Conservation (phyloP, 768 basidiomycete species). For the Hygrophorus russula region DNA sequence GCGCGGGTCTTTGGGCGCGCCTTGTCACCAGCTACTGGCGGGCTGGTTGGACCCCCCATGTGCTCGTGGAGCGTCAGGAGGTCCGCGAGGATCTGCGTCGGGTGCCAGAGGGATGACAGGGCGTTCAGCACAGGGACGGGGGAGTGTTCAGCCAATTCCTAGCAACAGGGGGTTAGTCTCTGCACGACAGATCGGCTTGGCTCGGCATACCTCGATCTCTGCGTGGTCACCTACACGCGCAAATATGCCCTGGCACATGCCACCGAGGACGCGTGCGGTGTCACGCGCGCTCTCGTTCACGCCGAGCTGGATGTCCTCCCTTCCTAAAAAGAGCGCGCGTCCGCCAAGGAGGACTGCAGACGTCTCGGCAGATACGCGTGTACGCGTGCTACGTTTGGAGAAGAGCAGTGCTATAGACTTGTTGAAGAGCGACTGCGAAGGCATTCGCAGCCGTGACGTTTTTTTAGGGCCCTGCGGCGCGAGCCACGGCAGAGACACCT, state of each 20-base stretch:
- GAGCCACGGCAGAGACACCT: constrained; percentile 55
- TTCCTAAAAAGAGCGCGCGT: constrained; percentile 80
- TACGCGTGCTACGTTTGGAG: constrained; percentile 88
- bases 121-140: constrained; percentile 95
- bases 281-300: constrained; percentile 87
- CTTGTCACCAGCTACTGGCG: constrained; percentile 8
- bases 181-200: constrained; percentile 1
- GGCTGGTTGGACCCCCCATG: constrained; percentile 16
- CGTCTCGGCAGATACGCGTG: constrained; percentile 82
- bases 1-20: constrained; percentile 4
- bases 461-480: constrained; percentile 34
- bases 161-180: not conserved
- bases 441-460: constrained; percentile 35
- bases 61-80: constrained; percentile 81
- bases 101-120: constrained; percentile 92
- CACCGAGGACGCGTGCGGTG: constrained; percentile 78
- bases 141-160: constrained; percentile 88
- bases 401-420: constrained; percentile 88
- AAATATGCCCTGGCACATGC: constrained; percentile 96
- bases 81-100: constrained; percentile 92
- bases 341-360: constrained; percentile 73
- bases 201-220: constrained; percentile 72
- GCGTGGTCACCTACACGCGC: constrained; percentile 88
- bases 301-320: constrained; percentile 88
- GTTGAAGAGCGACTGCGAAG: constrained; percentile 23